phyloP scores from a whole-genome alignment of 164 flowering plant species.

The Berberis thunbergii region DNA sequence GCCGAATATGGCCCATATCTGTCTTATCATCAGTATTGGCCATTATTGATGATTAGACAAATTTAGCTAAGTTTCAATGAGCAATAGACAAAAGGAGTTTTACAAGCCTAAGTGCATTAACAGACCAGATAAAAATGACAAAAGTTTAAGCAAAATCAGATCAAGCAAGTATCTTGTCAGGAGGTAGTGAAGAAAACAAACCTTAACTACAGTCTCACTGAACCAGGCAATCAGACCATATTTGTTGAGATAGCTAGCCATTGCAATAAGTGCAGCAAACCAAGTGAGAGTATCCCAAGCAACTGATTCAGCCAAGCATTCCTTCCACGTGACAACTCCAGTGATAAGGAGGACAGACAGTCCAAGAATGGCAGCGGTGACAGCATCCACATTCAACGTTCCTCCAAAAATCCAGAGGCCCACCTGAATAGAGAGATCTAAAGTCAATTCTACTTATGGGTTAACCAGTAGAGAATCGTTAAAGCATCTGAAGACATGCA shows the following conservation, averaged over 20 bases:
- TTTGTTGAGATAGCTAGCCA: conserved; percentile 95
- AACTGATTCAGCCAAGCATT: conserved; percentile 74
- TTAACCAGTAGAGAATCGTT: no score
- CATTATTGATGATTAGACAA: no score
- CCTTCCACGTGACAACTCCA: conserved; percentile 99
- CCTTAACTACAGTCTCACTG: conserved; percentile 88
- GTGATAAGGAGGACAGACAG: conserved; percentile 71
- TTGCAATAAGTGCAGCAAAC: conserved; percentile 98
- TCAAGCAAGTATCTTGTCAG: background rate
- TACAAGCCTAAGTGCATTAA: no score
- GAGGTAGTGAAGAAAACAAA: conserved; percentile 21
- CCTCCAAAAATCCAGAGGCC: conserved; percentile 96
- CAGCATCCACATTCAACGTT: conserved; percentile 69
- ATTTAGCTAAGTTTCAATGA: no score
- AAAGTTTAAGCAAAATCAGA: background rate
- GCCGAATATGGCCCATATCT: no score
- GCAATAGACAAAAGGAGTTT: no score
- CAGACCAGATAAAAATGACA: background rate
- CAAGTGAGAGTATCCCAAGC: conserved; percentile 97
- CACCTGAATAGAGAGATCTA: conserved; percentile 33
- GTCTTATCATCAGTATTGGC: no score
- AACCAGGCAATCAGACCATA: conserved; percentile 93
- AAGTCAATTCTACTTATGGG: no score
- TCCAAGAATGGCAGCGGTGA: conserved; percentile 94
- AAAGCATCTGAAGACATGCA: no score